Evolutionary conservation across 768 basidiomycete genomes (phyloP).

Genomic region (Pulveroboletus sp.): DNA sequence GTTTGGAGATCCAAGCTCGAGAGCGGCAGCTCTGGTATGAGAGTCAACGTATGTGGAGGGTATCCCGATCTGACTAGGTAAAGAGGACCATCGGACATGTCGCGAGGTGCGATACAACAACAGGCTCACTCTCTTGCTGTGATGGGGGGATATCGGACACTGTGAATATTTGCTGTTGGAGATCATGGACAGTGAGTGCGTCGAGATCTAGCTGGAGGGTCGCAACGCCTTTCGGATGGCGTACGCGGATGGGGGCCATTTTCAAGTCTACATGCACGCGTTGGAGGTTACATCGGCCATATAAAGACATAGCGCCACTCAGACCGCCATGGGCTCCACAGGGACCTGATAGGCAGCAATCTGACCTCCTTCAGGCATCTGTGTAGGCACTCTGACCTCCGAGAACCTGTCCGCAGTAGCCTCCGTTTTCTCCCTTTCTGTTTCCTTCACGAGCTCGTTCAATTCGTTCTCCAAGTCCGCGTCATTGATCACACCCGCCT

Average conservation of each 20-base stretch:
- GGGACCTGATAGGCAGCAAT: background rate
- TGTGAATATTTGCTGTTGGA: conserved; percentile 67
- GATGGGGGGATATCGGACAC: conserved; percentile 67
- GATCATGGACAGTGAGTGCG: conserved; percentile 61
- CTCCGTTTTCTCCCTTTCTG: conserved; percentile 36
- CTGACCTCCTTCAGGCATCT: conserved; percentile 4
- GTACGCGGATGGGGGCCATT: conserved; percentile 74
- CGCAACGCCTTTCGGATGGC: conserved; percentile 79
- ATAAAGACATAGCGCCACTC: conserved; percentile 2
- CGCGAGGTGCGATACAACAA: background rate
- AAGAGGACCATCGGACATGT: background rate
- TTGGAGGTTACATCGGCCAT: conserved; percentile 8
- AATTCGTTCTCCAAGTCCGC: conserved; percentile 64
- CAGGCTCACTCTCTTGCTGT: conserved; percentile 68
- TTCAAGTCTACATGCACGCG: background rate
- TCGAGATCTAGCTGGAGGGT: conserved; percentile 69
- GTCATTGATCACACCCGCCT: conserved; percentile 47
- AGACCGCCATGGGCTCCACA: conserved; percentile 8
- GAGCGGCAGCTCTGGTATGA: conserved; percentile 70
- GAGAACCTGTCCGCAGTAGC: conserved; percentile 21
- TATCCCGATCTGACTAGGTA: conserved; percentile 74
- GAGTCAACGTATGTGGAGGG: conserved; percentile 69
- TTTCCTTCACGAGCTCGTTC: conserved; percentile 47
- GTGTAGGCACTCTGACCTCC: conserved; percentile 16
- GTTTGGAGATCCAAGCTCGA: conserved; percentile 68